Base-by-base conservation (phyloP, 139 green algal species). In the Micractinium conductrix region DNA sequence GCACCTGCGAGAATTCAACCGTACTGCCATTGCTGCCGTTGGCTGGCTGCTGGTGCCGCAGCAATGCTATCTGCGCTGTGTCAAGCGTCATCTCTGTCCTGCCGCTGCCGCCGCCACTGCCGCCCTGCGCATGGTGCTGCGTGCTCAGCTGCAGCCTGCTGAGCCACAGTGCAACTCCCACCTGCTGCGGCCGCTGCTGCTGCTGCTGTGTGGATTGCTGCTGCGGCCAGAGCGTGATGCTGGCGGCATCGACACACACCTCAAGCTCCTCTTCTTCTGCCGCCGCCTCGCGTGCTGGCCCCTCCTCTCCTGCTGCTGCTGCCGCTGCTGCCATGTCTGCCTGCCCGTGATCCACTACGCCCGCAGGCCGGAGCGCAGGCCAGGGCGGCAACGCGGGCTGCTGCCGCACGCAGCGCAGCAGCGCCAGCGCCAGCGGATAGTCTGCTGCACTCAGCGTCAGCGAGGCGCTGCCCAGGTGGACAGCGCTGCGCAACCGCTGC, bases 311-410 rank as follows among this genome's bases (percentile, higher is more conserved):
- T 65, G 78, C 78, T 50, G 62, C 43, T 62, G 40, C 37, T 33
- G 45, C 26, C 19, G 26, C 58, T 24, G 12, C 24, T 7, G 40
- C 40, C 42, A 40, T 16, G 3, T 37, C 42, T 62, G 71, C 17
- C 33, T 63, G 44, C n/a, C 0, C 6, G 16, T 75, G 43, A 7
- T 62, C n/a, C 53, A 62, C 53, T 62, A 4, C 0, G 37, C 21
- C 74, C 22, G 76, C 76, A 26, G 7, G 55, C 33, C 33, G 65
- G 21, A 74, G 79, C 35, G 65, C 35, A 17, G 44, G 45, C 35
- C 28, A 35, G 37, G 44, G 37, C 44, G 80, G 80, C 38, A 89
- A 28, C 16, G 73, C 60, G 24, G 85, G 85, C 21, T 80, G 72
- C 58, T 76, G 58, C 19, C n/a, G 35, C 28, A 58, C 45, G 30